These are phyloP conservation scores for Xylaria sp. DNA, from an alignment of 2,329 filamentous ascomycete genomes.

Conservation along the genomic window DNA sequence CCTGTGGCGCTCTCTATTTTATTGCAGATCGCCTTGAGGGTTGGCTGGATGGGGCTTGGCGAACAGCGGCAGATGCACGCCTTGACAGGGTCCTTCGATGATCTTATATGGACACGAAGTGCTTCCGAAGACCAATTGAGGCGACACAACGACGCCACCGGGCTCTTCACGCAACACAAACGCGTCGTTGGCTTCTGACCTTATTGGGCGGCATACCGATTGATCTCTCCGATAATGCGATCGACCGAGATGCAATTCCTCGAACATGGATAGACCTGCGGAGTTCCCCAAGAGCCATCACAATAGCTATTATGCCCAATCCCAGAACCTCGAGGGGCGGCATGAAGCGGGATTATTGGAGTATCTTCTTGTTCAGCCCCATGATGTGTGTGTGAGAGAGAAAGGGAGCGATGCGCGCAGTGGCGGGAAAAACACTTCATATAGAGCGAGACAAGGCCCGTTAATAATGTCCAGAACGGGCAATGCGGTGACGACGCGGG, in stretches of 20 bases:
- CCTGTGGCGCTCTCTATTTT: background rate
- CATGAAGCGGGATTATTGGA: background rate
- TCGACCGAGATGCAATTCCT: background rate
- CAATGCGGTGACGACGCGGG: conserved; percentile 4
- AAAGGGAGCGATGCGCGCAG: too few relatives aligned
- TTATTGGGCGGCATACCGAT: background rate
- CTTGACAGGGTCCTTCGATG: background rate
- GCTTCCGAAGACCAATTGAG: background rate
- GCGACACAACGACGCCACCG: background rate
- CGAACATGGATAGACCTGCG: background rate
- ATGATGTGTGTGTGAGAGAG: too few relatives aligned
- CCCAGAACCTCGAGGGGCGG: too few relatives aligned
- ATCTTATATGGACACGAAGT: too few relatives aligned
- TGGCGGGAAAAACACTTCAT: too few relatives aligned
- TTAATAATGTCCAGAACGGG: background rate
- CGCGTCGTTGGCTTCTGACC: background rate
- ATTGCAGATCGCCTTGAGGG: too few relatives aligned
- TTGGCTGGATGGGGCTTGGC: too few relatives aligned
- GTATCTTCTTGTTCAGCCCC: background rate
- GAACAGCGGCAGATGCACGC: background rate
- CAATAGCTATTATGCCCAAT: too few relatives aligned
- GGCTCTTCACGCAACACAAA: background rate
- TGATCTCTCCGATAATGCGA: background rate
- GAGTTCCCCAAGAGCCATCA: background rate
- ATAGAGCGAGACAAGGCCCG: too few relatives aligned